Percentiles rank a stretch among this genome's conserved stretches.
Conservation (phyloP, 2,329 filamentous ascomycete genomes). For the Lachnellula arida region DNA sequence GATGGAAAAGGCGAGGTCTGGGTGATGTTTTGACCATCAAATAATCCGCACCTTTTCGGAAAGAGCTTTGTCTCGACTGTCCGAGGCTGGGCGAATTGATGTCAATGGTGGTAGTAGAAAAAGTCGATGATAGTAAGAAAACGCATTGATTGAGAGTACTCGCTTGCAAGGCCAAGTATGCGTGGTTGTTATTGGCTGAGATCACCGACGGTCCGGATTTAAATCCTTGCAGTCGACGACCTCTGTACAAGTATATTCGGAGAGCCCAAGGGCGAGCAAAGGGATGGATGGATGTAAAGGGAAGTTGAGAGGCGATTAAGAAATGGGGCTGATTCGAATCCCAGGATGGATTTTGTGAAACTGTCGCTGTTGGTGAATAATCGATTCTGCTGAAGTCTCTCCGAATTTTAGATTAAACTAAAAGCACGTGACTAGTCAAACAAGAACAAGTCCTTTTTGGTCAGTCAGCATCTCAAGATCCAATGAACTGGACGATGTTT, state of each 20-base stretch:
- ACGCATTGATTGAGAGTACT: conserved; percentile 3
- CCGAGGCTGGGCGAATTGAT: background rate
- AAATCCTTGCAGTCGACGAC: background rate
- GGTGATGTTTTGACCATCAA: background rate
- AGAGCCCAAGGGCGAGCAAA: background rate
- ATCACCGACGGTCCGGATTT: background rate
- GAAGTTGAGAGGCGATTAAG: too few relatives aligned
- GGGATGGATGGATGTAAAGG: too few relatives aligned
- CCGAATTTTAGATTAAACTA: too few relatives aligned
- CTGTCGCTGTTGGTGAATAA: too few relatives aligned
- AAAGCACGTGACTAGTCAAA: too few relatives aligned
- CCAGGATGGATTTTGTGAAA: too few relatives aligned
- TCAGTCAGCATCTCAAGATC: too few relatives aligned
- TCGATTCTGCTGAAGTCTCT: too few relatives aligned
- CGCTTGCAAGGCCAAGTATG: background rate
- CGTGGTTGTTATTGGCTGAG: conserved; percentile 3
- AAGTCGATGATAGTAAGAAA: conserved; percentile 5
- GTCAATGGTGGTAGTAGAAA: background rate
- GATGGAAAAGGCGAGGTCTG: background rate
- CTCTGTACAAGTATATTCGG: background rate
- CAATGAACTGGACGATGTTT: background rate
- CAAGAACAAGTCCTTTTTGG: too few relatives aligned
- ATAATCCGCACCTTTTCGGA: background rate
- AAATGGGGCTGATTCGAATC: too few relatives aligned
- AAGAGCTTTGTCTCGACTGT: background rate